Percentiles rank a stretch among this genome's conserved stretches.
Conservation (phyloP, 2,329 filamentous ascomycete species). For the Fusarium graminum region DNA sequence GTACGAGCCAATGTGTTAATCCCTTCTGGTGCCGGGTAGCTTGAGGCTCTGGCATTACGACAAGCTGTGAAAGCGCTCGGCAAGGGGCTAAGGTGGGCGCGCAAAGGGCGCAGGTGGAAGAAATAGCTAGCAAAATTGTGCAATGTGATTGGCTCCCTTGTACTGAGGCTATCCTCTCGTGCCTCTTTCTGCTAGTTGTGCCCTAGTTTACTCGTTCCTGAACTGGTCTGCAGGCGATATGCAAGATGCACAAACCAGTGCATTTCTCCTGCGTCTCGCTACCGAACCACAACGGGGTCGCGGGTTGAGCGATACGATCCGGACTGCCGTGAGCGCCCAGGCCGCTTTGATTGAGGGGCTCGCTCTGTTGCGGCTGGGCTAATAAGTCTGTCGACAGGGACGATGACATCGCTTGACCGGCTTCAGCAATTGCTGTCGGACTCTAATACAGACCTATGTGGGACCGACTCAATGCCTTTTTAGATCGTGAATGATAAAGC, state of each 20-base stretch:
- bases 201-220: slow-evolving; percentile 43
- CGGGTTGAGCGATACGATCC: slow-evolving; percentile 26
- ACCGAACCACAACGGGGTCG: slow-evolving; percentile 40
- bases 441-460: slow-evolving; percentile 27
- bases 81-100: slow-evolving; percentile 16
- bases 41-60: neutral
- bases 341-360: neutral
- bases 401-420: slow-evolving; percentile 18
- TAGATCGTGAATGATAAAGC: slow-evolving; percentile 8
- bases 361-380: neutral
- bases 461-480: slow-evolving; percentile 29
- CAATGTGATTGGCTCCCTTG: slow-evolving; percentile 30
- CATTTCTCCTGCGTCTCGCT: slow-evolving; percentile 49
- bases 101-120: slow-evolving; percentile 26
- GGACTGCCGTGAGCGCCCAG: slow-evolving; percentile 10
- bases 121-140: slow-evolving; percentile 13
- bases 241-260: slow-evolving; percentile 39
- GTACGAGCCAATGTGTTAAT: slow-evolving; percentile 9
- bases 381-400: slow-evolving; percentile 7
- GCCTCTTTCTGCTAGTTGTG: slow-evolving; percentile 30
- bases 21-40: slow-evolving; percentile 29
- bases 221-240: slow-evolving; percentile 39
- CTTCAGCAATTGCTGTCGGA: slow-evolving; percentile 18
- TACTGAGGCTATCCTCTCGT: slow-evolving; percentile 26
- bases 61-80: slow-evolving; percentile 2